Base-by-base conservation (phyloP, 2,329 filamentous ascomycete species). In the Chrysoporthe cubensis region DNA sequence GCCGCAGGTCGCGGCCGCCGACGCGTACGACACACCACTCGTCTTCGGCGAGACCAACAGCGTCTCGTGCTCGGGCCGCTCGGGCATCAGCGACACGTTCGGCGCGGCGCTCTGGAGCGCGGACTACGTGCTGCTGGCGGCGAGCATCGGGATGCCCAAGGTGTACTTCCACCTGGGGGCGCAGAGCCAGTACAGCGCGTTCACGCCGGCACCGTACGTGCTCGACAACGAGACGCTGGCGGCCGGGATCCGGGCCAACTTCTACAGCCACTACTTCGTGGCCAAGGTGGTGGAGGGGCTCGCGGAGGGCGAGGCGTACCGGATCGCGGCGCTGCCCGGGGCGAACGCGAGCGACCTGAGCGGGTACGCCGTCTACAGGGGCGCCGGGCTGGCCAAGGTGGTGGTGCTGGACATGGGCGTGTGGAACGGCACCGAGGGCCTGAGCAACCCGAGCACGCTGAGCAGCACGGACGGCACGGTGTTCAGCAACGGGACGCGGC, bases 1-100 rank as follows among this genome's bases (percentile, higher is more conserved):
- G 50, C 68, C 68, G 43, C 68, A 69, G 52, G 68, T 69, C 14
- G 68, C 68, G 16, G 68, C 68, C 1, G 79, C 80, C 1, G 73
- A 75, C 32, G 72, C 71, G 0, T 73, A 77, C 34, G 77, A 79
- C 46, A 79, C 79, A 54, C 72, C 76, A 0, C 76, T 81, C 48
- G 76, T 84, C 43, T 78, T 85, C 71, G 82, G 82, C 37, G 83
- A 84, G 76, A 84, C 81, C 1, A 84, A 84, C 73, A 80, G 78
- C 16, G 74, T 79, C n/a, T 78, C 76, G 59, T 79, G 79, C 71
- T 74, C 76, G 21, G 79, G 79, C 61, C 73, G 73, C 4, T 74
- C 75, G 18, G 82, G 83, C 13, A 77, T 84, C 59, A 77, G 76
- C 56, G 81, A 83, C 67, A 82, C 81, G 0, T 83, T 83, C 68